Conservation (phyloP, 345 rosid genomes). For the Eucalyptus sp. region DNA sequence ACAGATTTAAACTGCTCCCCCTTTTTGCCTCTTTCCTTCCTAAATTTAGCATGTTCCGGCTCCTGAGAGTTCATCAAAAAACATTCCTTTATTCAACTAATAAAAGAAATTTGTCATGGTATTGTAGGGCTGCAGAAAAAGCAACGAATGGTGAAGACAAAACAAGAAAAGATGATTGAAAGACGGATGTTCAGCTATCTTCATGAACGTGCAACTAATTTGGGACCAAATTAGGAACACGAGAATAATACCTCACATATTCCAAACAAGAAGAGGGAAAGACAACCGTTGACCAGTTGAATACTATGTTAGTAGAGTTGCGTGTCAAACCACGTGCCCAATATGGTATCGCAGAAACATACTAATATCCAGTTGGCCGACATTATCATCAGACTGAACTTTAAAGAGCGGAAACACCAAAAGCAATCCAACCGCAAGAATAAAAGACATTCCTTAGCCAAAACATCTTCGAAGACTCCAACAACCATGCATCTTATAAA, state of each 20-base stretch:
- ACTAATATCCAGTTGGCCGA: neutral
- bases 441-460: neutral
- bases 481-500: neutral
- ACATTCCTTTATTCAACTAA: neutral
- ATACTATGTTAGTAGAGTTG: neutral
- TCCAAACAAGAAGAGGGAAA: neutral
- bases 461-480: neutral
- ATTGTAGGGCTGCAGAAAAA: neutral
- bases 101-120: neutral
- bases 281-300: neutral
- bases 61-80: conserved; percentile 24
- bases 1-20: conserved; percentile 4
- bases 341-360: neutral
- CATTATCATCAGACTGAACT: neutral
- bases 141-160: neutral
- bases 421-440: neutral
- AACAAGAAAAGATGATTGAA: neutral
- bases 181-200: neutral
- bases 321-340: neutral
- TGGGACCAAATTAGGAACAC: neutral
- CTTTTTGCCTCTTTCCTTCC: conserved; percentile 22
- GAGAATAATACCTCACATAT: too few species aligned
- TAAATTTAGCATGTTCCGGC: conserved; percentile 42
- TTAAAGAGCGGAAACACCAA: neutral
- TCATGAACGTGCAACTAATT: neutral